Conservation (phyloP, 1,139 yeast genomes). For the Debaryomyces subglobosus region DNA sequence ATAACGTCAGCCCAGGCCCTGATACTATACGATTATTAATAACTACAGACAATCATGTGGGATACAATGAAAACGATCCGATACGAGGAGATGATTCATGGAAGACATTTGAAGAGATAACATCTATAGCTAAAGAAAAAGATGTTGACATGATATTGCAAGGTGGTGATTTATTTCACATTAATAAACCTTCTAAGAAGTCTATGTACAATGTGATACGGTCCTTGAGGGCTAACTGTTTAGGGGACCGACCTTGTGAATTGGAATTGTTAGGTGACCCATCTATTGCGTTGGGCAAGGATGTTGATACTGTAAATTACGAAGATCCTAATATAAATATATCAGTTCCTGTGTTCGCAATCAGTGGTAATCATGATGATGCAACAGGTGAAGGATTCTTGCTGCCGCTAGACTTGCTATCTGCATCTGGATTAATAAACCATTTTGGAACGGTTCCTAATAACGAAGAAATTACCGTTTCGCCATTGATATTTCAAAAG, state of each 20-base stretch:
- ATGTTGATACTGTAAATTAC: conserved; percentile 73
- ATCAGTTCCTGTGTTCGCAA: conserved; percentile 90
- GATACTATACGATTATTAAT: conserved; percentile 76
- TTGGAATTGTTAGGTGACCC: conserved; percentile 85
- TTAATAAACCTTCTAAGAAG: conserved; percentile 86
- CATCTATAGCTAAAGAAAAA: conserved; percentile 65
- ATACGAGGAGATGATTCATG: conserved; percentile 90
- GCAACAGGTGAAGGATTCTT: conserved; percentile 86
- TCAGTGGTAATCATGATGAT: conserved; percentile 96
- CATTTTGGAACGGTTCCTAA: conserved; percentile 86
- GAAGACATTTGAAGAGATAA: conserved; percentile 82
- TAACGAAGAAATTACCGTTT: conserved; percentile 70
- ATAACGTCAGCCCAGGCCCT: conserved; percentile 43
- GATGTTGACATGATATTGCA: conserved; percentile 91
- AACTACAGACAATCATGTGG: conserved; percentile 97
- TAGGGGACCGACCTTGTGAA: conserved; percentile 89
- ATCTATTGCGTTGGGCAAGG: conserved; percentile 55
- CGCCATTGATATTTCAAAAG: conserved; percentile 82
- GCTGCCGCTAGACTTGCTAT: conserved; percentile 85
- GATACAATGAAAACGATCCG: conserved; percentile 87
- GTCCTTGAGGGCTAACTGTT: conserved; percentile 68
- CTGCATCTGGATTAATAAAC: conserved; percentile 81
- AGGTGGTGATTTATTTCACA: conserved; percentile 91
- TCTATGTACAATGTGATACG: conserved; percentile 84
- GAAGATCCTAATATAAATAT: conserved; percentile 90